Evolutionary conservation across 108 stramenopile species (phyloP).

Genomic region (Fragilaria radians): DNA sequence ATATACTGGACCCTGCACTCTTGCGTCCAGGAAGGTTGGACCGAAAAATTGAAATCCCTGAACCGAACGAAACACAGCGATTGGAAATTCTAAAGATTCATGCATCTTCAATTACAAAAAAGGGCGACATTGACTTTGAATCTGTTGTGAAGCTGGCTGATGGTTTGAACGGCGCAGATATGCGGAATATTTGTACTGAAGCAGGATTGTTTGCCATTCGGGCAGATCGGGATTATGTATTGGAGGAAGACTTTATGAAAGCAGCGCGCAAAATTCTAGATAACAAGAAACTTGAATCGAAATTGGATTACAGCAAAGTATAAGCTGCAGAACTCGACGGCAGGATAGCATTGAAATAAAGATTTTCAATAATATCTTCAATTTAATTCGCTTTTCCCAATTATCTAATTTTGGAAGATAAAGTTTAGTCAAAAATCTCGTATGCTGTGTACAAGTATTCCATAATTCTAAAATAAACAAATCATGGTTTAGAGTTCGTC

Average conservation of each 20-base stretch:
- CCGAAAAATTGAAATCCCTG: slow-evolving; percentile 99
- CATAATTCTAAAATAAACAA: too few species aligned
- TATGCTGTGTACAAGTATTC: too few species aligned
- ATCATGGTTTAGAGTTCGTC: too few species aligned
- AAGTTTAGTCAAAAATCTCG: too few species aligned
- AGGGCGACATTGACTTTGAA: slow-evolving; percentile 97
- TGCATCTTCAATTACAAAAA: slow-evolving; percentile 85
- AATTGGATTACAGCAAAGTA: slow-evolving; percentile 97
- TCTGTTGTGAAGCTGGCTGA: slow-evolving; percentile 95
- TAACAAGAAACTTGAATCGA: slow-evolving; percentile 97
- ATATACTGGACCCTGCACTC: slow-evolving; percentile 98
- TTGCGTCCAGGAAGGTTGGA: slow-evolving; percentile 98
- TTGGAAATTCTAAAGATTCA: slow-evolving; percentile 99
- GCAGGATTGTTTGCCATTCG: slow-evolving; percentile 99
- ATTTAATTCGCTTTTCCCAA: background rate
- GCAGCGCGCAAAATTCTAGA: slow-evolving; percentile 98
- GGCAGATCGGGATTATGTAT: slow-evolving; percentile 91
- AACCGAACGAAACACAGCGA: slow-evolving; percentile 95
- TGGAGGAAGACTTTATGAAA: slow-evolving; percentile 99
- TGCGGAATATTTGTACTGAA: slow-evolving; percentile 97
- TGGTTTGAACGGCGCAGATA: slow-evolving; percentile 97
- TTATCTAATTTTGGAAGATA: background rate
- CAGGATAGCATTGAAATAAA: too few species aligned
- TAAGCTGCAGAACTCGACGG: slow-evolving; percentile 44
- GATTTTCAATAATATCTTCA: background rate